A percentile compares a stretch with the other conserved stretches of the same genome.
Evolutionary conservation across 345 rosid species (phyloP).

Genomic region (Citrus glauca): DNA sequence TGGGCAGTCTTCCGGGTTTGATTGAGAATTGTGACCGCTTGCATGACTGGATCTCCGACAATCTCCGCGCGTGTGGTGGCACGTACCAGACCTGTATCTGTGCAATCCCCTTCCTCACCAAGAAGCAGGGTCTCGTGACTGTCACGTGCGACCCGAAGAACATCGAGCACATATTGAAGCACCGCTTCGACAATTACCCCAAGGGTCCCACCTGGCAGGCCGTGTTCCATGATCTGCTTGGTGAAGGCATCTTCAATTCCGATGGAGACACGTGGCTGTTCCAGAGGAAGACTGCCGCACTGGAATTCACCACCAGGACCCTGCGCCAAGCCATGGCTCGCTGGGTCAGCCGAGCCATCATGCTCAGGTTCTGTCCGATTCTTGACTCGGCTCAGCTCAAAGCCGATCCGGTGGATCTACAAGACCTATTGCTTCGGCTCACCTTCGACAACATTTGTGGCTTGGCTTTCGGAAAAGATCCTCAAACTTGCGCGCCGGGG

Average conservation of each 20-base stretch:
- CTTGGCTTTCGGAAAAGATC: slow-evolving; percentile 93
- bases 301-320: slow-evolving; percentile 94
- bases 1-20: slow-evolving; percentile 93
- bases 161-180: slow-evolving; percentile 81
- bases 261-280: slow-evolving; percentile 94
- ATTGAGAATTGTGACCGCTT: slow-evolving; percentile 81
- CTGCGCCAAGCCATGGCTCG: slow-evolving; percentile 99
- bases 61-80: slow-evolving; percentile 88
- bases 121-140: slow-evolving; percentile 88
- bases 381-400: slow-evolving; percentile 51
- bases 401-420: slow-evolving; percentile 67
- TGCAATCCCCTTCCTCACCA: slow-evolving; percentile 74
- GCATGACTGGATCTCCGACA: slow-evolving; percentile 98
- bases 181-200: slow-evolving; percentile 85
- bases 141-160: slow-evolving; percentile 96
- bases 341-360: slow-evolving; percentile 82
- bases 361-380: slow-evolving; percentile 61
- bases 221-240: slow-evolving; percentile 88
- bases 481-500: slow-evolving; percentile 70
- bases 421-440: slow-evolving; percentile 84
- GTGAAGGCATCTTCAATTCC: slow-evolving; percentile 89
- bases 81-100: slow-evolving; percentile 98
- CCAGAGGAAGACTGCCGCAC: slow-evolving; percentile 94
- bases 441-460: slow-evolving; percentile 96
- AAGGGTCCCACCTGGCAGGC: slow-evolving; percentile 99